phyloP scores from a whole-genome alignment of 805 yeast genomes.

The Metschnikowia amazonensis region DNA sequence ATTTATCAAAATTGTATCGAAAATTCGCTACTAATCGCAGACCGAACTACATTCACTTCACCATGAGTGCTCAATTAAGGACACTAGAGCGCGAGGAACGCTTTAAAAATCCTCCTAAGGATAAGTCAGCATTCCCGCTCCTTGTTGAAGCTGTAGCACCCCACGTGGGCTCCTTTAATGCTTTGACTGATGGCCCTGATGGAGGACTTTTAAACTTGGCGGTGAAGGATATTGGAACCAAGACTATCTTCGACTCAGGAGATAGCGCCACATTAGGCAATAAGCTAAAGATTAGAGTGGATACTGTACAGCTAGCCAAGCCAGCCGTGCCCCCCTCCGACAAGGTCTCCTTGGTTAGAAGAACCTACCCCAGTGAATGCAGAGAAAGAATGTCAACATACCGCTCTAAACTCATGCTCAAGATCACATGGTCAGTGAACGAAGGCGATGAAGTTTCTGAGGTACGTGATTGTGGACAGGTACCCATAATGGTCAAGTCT shows the following conservation, averaged over 20 bases:
- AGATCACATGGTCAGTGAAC: slow-evolving; percentile 82
- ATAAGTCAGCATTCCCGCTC: slow-evolving; percentile 75
- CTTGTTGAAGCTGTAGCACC: slow-evolving; percentile 89
- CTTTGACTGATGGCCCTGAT: slow-evolving; percentile 81
- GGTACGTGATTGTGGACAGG: slow-evolving; percentile 83
- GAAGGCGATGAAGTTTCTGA: slow-evolving; percentile 80
- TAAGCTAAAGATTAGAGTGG: slow-evolving; percentile 79
- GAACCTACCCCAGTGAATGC: slow-evolving; percentile 73
- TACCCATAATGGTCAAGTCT: slow-evolving; percentile 87
- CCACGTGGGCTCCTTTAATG: slow-evolving; percentile 94
- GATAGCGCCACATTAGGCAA: slow-evolving; percentile 74
- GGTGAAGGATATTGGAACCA: slow-evolving; percentile 83
- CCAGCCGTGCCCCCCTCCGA: slow-evolving; percentile 74
- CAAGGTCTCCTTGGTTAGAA: slow-evolving; percentile 71
- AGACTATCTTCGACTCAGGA: slow-evolving; percentile 77
- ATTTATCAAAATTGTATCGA: slow-evolving; percentile 12
- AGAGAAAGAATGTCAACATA: slow-evolving; percentile 87
- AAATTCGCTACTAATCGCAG: slow-evolving; percentile 5
- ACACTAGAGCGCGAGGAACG: slow-evolving; percentile 86
- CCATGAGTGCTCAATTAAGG: slow-evolving; percentile 56
- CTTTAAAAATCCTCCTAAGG: slow-evolving; percentile 86
- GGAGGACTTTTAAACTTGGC: slow-evolving; percentile 85
- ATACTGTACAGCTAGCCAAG: slow-evolving; percentile 79
- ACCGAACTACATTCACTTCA: slow-evolving; percentile 4
- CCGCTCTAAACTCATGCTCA: slow-evolving; percentile 71